Evolutionary conservation across 345 rosid species (phyloP), one percentile per base, ranked within the genome.

Genomic region (Brassica carinata): DNA sequence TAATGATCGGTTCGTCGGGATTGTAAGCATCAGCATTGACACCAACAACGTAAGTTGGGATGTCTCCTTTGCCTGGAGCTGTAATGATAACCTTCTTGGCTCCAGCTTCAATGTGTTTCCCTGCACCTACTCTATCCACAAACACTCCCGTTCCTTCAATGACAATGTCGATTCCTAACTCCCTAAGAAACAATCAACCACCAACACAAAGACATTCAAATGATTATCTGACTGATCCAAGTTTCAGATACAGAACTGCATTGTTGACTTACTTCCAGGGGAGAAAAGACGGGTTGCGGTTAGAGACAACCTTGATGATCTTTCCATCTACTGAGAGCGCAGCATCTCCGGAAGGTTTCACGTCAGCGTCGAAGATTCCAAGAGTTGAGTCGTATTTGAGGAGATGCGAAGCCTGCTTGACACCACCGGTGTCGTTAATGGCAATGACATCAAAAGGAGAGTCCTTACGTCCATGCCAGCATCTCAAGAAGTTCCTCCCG

Each of bases 101-200:
- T 38, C 98, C 98, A 18, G 97, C 98, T 73, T 84, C 77, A 74
- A 94, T 85, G 88, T 94, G 98, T 83, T 92, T 94, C 9, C 98
- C 98, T 1, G 98, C 98, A 57, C 98, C 98, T 0, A 92, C 98
- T 73, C 87, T 88, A 55, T 94, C 98, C 0, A 94, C 98, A 34
- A 94, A 94, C 69, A 94, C 98, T 69, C 98, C 98, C 0, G 98
- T 94, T 64, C 98, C 98, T 83, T 94, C 97, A 3, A 94, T 94
- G 77, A 94, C 97, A 69, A 92, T 83, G 85, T 94, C 98, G 6
- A 94, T 76, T 4, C 85, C 94, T 65, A 94, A 6, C 3, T 94
- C 98, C 90, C 98, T 94, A 59, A 57, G 1, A 61, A 66, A 76
- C 30, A 68, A 76, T 40, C 23, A 29, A 71, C 72, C 23, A 2